Conservation (phyloP, 306 rosid species). For the Glycine latifolia region DNA sequence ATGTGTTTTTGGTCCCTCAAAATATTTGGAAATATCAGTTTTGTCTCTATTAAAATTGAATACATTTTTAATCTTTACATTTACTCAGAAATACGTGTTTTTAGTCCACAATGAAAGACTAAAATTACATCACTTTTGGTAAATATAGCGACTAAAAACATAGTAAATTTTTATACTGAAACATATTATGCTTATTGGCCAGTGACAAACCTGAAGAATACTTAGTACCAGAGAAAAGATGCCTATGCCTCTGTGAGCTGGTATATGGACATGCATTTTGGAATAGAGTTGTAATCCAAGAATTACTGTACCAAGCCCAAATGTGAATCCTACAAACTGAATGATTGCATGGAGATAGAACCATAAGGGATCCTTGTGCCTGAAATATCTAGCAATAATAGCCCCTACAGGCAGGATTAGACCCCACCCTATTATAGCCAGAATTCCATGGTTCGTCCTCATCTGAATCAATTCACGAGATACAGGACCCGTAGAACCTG, state of each 20-base stretch:
- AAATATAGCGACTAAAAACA: too few relatives aligned
- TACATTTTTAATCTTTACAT: too few relatives aligned
- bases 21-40: too few relatives aligned
- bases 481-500: slow-evolving; percentile 24
- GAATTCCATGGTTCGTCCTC: slow-evolving; percentile 20
- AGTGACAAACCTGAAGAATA: slow-evolving; percentile 28
- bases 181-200: too few relatives aligned
- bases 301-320: slow-evolving; percentile 24
- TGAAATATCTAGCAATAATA: slow-evolving; percentile 29
- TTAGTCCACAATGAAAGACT: too few relatives aligned
- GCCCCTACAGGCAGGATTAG: slow-evolving; percentile 26
- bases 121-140: too few relatives aligned
- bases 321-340: slow-evolving; percentile 32
- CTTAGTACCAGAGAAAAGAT: background rate
- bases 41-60: too few relatives aligned
- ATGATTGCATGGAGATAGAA: slow-evolving; percentile 19
- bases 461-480: background rate
- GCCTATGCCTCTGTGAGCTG: slow-evolving; percentile 33
- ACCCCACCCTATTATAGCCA: slow-evolving; percentile 29
- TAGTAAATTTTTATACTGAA: too few relatives aligned
- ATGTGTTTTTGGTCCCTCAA: too few relatives aligned
- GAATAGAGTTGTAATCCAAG: slow-evolving; percentile 32
- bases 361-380: slow-evolving; percentile 30
- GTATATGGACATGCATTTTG: slow-evolving; percentile 20
- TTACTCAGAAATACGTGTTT: too few relatives aligned